A percentile compares a stretch with the other conserved stretches of the same genome.
These are phyloP conservation scores for Aureobasidium sp. DNA, from an alignment of 2,329 filamentous ascomycete genomes.

Conservation along the genomic window DNA sequence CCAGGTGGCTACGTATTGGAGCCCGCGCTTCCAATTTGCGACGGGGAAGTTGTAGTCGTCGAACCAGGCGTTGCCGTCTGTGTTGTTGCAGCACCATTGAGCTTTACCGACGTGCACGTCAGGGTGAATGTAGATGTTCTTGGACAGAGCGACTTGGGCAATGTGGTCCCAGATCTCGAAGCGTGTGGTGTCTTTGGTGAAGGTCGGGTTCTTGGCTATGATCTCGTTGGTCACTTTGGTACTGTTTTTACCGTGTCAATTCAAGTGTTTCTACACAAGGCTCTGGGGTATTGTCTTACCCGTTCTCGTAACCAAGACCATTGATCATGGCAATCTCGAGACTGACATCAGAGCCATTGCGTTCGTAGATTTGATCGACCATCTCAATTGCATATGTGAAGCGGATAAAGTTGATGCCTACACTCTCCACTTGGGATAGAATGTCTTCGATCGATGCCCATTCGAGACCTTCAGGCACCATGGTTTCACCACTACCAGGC, in stretches of 20 bases:
- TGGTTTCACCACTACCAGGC: slow-evolving; percentile 52
- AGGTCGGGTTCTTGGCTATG: slow-evolving; percentile 49
- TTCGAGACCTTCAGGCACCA: slow-evolving; percentile 57
- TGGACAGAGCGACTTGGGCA: slow-evolving; percentile 44
- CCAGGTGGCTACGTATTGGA: slow-evolving; percentile 52
- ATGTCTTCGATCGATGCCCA: slow-evolving; percentile 50
- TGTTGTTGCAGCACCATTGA: slow-evolving; percentile 42
- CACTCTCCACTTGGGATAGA: slow-evolving; percentile 47
- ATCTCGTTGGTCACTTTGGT: slow-evolving; percentile 45
- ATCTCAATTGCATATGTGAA: slow-evolving; percentile 57
- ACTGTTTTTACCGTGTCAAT: neutral
- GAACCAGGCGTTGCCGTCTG: slow-evolving; percentile 38
- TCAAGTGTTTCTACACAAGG: neutral
- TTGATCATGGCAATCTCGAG: slow-evolving; percentile 18
- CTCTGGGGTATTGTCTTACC: slow-evolving; percentile 19
- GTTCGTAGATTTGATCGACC: slow-evolving; percentile 39
- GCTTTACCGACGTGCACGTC: slow-evolving; percentile 50
- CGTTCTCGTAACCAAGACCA: slow-evolving; percentile 45
- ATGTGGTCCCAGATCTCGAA: slow-evolving; percentile 43
- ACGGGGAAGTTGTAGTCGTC: slow-evolving; percentile 29
- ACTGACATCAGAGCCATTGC: slow-evolving; percentile 16
- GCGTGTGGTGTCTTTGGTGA: slow-evolving; percentile 42
- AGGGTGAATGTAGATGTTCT: slow-evolving; percentile 49
- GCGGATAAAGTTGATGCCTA: slow-evolving; percentile 56
- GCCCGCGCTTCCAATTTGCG: slow-evolving; percentile 52